Evolutionary conservation across 2,329 filamentous ascomycete genomes (phyloP), one percentile per base, ranked within the genome.

Genomic region (Elsinoe ampelina): DNA sequence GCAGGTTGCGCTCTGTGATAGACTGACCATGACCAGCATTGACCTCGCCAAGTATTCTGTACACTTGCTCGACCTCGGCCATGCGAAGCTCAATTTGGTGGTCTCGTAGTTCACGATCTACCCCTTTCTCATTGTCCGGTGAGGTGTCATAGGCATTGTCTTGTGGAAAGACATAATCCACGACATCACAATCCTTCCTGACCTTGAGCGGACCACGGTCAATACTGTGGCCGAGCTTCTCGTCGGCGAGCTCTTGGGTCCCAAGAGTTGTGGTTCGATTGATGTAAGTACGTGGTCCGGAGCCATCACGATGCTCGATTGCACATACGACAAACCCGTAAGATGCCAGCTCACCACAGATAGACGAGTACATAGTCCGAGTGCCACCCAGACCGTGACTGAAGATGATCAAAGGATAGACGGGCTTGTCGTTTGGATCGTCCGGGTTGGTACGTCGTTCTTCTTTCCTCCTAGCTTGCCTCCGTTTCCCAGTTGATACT

Each of bases 321-420:
- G 82, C 81, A 34, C 82, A 77, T 0, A 86, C 81, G 0, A 86
- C 72, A 62, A 85, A 84, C 0, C 83, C 82, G 61, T 84, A 82
- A 63, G 80, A 83, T 0, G 82, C 83, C 61, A 86, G 79, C 61
- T 47, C 35, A 48, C 82, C 81, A 61, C 82, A 86, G 1, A 86
- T 72, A 13, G 77, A 76, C 15, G 79, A 83, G 63, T 84, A 85
- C 60, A 77, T 79, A 2, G 82, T 84, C 47, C 82, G 71, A 1
- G 80, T 84, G 0, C 82, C 83, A 4, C 83, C 82, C 5, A 86
- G 68, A 0, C 83, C 83, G 66, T 86, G 83, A 62, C 80, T 84
- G 67, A 87, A 86, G 19, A 86, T 73, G 34, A 86, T 72, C 19
- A 85, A 70, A 1, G 83, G 82, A 58, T 85, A 86, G 3, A 60